These are phyloP conservation scores for Lignosus rhinocerotis DNA, from an alignment of 1,284 basidiomycete species.

Conservation along the genomic window DNA sequence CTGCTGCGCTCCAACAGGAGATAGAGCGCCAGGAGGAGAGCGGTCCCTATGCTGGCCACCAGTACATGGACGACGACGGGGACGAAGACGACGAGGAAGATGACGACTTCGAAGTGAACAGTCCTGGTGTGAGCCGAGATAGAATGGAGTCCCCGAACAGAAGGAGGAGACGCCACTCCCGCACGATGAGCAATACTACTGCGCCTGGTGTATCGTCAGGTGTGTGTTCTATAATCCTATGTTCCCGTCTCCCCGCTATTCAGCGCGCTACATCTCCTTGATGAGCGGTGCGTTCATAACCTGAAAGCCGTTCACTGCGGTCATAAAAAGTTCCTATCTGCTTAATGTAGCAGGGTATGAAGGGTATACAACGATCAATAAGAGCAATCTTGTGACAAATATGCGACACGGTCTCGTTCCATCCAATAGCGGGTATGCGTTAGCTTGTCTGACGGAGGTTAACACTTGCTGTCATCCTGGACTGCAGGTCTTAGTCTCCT, in stretches of 20 bases:
- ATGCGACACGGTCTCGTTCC: no score
- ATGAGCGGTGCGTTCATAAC: no score
- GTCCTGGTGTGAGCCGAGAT: slow-evolving; percentile 25
- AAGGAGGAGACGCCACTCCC: slow-evolving; percentile 36
- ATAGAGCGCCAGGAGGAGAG: slow-evolving; percentile 66
- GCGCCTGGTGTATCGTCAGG: slow-evolving; percentile 29
- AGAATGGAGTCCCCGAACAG: slow-evolving; percentile 29
- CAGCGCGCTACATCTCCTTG: background rate
- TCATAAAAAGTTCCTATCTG: no score
- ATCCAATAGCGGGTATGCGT: no score
- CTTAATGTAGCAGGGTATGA: no score
- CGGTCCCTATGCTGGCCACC: slow-evolving; percentile 50
- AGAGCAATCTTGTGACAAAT: no score
- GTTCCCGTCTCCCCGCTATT: background rate
- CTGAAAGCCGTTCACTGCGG: no score
- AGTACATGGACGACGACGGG: slow-evolving; percentile 56
- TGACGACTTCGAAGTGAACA: slow-evolving; percentile 39
- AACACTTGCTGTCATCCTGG: no score
- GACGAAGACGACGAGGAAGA: slow-evolving; percentile 71
- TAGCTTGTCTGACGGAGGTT: no score
- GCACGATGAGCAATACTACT: slow-evolving; percentile 33
- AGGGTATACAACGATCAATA: no score
- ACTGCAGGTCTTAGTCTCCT: no score
- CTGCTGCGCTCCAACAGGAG: slow-evolving; percentile 66
- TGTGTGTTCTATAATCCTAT: slow-evolving; percentile 5